phyloP scores from a whole-genome alignment of 495 filamentous ascomycete species.

The Aspergillus steynii region DNA sequence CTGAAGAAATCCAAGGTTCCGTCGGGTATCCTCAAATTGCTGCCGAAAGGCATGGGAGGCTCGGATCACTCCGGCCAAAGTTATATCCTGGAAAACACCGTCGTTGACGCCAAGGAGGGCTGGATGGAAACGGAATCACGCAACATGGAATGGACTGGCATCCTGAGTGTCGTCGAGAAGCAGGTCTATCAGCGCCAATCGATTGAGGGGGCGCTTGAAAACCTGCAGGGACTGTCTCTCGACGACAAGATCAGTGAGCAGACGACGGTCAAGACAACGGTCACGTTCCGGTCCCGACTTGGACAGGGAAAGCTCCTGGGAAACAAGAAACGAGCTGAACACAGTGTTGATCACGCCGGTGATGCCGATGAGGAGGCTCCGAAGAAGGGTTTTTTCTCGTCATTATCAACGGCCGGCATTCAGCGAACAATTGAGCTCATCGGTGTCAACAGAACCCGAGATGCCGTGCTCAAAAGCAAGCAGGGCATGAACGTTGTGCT shows the following conservation, averaged over 20 bases:
- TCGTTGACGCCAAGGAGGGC: slow-evolving; percentile 85
- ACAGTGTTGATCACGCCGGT: slow-evolving; percentile 22
- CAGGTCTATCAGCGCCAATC: slow-evolving; percentile 67
- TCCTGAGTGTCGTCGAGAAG: slow-evolving; percentile 87
- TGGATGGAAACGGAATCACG: slow-evolving; percentile 84
- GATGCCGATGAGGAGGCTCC: slow-evolving; percentile 53
- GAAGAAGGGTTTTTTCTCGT: slow-evolving; percentile 64
- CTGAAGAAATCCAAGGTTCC: slow-evolving; percentile 92
- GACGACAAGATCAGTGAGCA: slow-evolving; percentile 52
- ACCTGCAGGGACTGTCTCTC: slow-evolving; percentile 30
- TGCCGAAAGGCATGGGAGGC: slow-evolving; percentile 74
- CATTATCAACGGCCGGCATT: slow-evolving; percentile 76
- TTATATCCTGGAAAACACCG: slow-evolving; percentile 89
- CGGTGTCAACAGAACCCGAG: slow-evolving; percentile 77
- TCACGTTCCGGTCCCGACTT: slow-evolving; percentile 81
- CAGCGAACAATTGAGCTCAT: slow-evolving; percentile 90
- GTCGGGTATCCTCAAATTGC: slow-evolving; percentile 73
- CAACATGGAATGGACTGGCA: slow-evolving; percentile 88
- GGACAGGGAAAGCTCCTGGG: slow-evolving; percentile 70
- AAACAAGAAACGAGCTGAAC: slow-evolving; percentile 34
- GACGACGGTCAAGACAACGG: slow-evolving; percentile 80
- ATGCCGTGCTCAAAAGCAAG: slow-evolving; percentile 82
- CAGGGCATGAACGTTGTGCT: slow-evolving; percentile 96
- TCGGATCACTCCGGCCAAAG: slow-evolving; percentile 71
- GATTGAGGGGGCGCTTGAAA: slow-evolving; percentile 21